Conservation (phyloP, 441 rosid species). For the Daphne laureola region DNA sequence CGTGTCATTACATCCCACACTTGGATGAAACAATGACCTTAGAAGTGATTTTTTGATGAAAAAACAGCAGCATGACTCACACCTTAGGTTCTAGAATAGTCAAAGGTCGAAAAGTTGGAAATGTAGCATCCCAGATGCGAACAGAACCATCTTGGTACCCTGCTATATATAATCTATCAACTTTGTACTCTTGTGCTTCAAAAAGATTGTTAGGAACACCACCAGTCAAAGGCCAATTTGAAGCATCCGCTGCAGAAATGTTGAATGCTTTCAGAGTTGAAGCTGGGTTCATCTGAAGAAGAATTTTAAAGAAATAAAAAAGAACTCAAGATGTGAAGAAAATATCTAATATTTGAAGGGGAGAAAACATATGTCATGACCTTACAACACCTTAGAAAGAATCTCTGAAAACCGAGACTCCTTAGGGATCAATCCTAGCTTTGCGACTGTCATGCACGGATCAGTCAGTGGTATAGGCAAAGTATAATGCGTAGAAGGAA, state of each 20-base stretch:
- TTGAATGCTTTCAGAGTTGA: constrained; percentile 39
- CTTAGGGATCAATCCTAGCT: constrained; percentile 29
- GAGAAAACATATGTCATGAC: not conserved
- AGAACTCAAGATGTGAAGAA: constrained; percentile 3
- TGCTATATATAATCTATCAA: constrained; percentile 50
- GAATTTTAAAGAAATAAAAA: constrained; percentile 2
- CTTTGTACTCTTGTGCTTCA: constrained; percentile 33
- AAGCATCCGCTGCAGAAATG: constrained; percentile 23
- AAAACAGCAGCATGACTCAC: constrained; percentile 12
- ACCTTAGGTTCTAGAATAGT: constrained; percentile 39
- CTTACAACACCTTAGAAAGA: constrained; percentile 44
- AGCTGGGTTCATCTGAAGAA: constrained; percentile 45
- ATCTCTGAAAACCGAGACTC: constrained; percentile 31
- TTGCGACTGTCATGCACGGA: constrained; percentile 42
- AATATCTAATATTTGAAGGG: constrained; percentile 4
- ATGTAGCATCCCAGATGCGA: constrained; percentile 64
- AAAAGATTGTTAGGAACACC: constrained; percentile 43
- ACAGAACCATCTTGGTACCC: constrained; percentile 62
- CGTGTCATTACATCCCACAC: not conserved
- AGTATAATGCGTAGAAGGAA: constrained; percentile 42
- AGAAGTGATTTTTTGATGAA: constrained; percentile 7
- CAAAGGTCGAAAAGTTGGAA: constrained; percentile 38
- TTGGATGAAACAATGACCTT: not conserved
- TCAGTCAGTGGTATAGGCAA: constrained; percentile 38
- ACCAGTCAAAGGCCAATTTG: constrained; percentile 59